A percentile compares a stretch with the other conserved stretches of the same genome.
phyloP scores from a whole-genome alignment of 345 rosid species.

The Corchorus capsularis region DNA sequence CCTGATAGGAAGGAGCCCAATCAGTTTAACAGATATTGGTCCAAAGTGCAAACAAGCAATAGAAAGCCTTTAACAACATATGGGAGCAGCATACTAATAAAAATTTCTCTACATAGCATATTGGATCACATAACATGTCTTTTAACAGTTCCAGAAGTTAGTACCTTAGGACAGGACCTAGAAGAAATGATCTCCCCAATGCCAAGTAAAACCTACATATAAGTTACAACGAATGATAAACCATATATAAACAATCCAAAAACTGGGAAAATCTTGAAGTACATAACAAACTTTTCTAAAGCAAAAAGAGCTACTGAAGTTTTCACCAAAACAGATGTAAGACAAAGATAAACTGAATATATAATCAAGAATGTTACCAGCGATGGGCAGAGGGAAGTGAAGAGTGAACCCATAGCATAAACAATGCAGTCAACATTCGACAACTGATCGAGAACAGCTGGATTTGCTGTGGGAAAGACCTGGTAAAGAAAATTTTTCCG shows the following conservation, averaged over 20 bases:
- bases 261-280: too few species aligned
- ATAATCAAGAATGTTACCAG: slow-evolving; percentile 46
- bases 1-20: slow-evolving; percentile 11
- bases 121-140: too few species aligned
- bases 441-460: slow-evolving; percentile 79
- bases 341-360: too few species aligned
- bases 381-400: slow-evolving; percentile 94
- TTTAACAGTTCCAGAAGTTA: slow-evolving; percentile 32
- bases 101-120: too few species aligned
- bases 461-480: slow-evolving; percentile 85
- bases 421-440: slow-evolving; percentile 76
- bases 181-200: slow-evolving; percentile 85
- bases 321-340: too few species aligned
- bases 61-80: not conserved
- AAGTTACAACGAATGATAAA: too few species aligned
- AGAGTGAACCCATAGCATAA: slow-evolving; percentile 98
- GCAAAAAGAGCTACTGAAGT: too few species aligned
- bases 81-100: too few species aligned
- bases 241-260: too few species aligned
- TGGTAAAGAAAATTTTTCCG: slow-evolving; percentile 26
- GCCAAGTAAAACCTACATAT: slow-evolving; percentile 60
- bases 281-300: too few species aligned
- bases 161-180: slow-evolving; percentile 79
- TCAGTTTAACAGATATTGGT: not conserved
- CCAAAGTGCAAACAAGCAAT: not conserved